Conservation (phyloP, 768 basidiomycete species). For the Cyathus striatus region DNA sequence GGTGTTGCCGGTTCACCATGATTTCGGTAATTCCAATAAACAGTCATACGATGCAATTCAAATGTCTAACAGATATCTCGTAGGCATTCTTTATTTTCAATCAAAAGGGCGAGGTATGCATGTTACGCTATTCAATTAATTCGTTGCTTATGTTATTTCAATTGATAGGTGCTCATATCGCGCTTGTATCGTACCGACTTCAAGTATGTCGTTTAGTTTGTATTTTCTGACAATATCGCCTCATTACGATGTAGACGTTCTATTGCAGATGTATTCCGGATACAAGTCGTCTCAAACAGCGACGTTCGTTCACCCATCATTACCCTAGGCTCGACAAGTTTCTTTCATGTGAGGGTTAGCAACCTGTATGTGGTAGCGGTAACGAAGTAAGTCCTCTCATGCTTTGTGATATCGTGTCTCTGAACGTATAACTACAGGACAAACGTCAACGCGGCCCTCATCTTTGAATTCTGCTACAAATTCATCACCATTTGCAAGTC, state of each 20-base stretch:
- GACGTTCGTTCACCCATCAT: conserved; percentile 97
- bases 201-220: conserved; percentile 54
- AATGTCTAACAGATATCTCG: too few species aligned
- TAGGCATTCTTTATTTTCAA: conserved; percentile 99
- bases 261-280: conserved; percentile 96
- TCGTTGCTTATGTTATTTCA: too few species aligned
- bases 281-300: conserved; percentile 97
- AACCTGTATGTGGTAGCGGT: conserved; percentile 95
- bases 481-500: conserved; percentile 92
- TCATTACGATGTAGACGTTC: conserved; percentile 87
- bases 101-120: conserved; percentile 94
- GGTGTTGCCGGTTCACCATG: too few species aligned
- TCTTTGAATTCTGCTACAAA: conserved; percentile 97
- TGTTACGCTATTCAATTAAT: not conserved
- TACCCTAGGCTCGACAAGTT: conserved; percentile 95
- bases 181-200: conserved; percentile 94
- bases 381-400: conserved; percentile 65
- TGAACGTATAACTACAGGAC: conserved; percentile 42
- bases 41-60: too few species aligned
- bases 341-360: conserved; percentile 96
- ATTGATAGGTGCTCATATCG: conserved; percentile 85
- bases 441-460: conserved; percentile 95
- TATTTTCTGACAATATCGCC: too few species aligned
- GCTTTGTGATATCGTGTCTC: conserved; percentile 1
- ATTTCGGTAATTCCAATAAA: too few species aligned